These are phyloP conservation scores for Neltuma alba DNA, from an alignment of 306 rosid genomes.

Conservation along the genomic window DNA sequence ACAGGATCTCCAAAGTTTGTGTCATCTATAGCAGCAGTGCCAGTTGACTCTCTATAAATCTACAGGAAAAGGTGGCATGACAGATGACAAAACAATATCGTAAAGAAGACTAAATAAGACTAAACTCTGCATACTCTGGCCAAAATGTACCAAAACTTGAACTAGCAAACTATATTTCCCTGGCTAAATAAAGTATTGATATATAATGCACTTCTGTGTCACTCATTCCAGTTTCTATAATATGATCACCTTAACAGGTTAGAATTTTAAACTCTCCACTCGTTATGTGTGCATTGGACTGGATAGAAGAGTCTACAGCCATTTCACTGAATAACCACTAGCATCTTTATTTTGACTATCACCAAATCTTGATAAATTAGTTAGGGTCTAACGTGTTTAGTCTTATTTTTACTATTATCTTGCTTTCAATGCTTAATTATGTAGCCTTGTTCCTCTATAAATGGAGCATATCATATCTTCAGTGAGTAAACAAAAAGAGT, in stretches of 20 bases:
- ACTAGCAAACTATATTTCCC: neutral
- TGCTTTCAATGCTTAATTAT: too few relatives aligned
- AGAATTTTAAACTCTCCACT: too few relatives aligned
- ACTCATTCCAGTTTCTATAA: neutral
- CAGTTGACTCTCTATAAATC: slow-evolving; percentile 80
- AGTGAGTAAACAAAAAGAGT: neutral
- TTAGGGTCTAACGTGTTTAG: too few relatives aligned
- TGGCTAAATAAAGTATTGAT: neutral
- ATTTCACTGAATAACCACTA: too few relatives aligned
- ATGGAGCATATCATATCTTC: neutral
- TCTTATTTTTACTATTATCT: too few relatives aligned
- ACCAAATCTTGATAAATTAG: too few relatives aligned
- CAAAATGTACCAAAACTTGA: neutral
- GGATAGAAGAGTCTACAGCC: too few relatives aligned
- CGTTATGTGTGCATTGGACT: too few relatives aligned
- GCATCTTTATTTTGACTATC: too few relatives aligned
- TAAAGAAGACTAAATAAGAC: too few relatives aligned
- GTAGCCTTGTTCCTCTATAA: neutral
- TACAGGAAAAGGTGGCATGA: slow-evolving; percentile 29
- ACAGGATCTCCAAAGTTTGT: slow-evolving; percentile 85
- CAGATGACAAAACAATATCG: neutral
- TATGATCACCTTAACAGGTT: too few relatives aligned
- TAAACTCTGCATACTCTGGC: neutral
- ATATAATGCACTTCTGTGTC: neutral
- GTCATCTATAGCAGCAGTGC: slow-evolving; percentile 73